phyloP scores from a whole-genome alignment of 768 basidiomycete genomes.

The Boletus sp. region DNA sequence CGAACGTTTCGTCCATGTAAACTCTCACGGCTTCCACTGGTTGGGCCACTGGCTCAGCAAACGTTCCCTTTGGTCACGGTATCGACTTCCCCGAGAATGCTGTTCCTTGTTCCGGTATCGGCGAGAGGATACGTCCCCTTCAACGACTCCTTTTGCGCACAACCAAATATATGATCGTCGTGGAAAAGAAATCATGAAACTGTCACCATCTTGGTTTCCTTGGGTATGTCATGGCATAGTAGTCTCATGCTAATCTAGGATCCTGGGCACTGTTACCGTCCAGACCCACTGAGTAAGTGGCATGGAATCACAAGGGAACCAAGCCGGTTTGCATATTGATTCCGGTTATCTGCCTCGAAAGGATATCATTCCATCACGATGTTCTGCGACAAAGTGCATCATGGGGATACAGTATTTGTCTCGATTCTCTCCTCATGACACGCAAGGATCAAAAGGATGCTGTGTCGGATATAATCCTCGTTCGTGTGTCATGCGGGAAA shows the following conservation, averaged over 20 bases:
- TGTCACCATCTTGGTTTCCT: neutral
- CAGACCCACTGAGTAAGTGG: too few species aligned
- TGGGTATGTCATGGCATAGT: neutral
- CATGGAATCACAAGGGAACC: neutral
- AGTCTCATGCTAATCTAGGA: slow-evolving; percentile 1
- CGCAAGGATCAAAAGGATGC: neutral
- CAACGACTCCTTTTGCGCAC: neutral
- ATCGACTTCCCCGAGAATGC: too few species aligned
- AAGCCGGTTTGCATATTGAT: neutral
- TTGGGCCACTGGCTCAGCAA: too few species aligned
- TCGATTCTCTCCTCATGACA: neutral
- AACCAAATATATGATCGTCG: neutral
- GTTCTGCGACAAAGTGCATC: neutral
- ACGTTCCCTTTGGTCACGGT: too few species aligned
- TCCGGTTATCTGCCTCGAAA: neutral
- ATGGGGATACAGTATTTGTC: too few species aligned
- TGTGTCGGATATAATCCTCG: neutral
- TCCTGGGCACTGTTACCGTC: neutral
- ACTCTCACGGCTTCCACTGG: too few species aligned
- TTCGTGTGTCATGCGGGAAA: slow-evolving; percentile 5
- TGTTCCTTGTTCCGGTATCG: neutral
- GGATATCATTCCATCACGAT: too few species aligned
- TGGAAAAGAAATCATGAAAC: slow-evolving; percentile 13
- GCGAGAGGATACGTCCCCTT: neutral
- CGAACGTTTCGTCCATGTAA: too few species aligned